phyloP scores from a whole-genome alignment of 1,284 basidiomycete species.

The Naganishia liquefaciens region DNA sequence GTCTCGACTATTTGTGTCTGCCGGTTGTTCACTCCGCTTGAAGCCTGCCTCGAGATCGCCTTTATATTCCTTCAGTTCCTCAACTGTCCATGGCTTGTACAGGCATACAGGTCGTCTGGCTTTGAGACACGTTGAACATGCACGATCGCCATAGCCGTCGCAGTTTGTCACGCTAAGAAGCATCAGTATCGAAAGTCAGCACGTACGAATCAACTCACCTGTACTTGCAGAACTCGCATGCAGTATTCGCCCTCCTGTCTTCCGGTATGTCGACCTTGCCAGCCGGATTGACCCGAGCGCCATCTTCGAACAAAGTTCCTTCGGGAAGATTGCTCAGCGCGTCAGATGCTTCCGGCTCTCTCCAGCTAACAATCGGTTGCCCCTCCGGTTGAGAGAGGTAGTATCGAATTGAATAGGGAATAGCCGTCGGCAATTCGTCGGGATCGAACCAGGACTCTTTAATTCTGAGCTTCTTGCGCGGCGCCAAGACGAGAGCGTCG shows the following conservation, averaged over 20 bases:
- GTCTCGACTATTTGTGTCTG: constrained; percentile 3
- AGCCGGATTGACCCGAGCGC: constrained; percentile 7
- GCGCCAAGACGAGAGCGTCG: background rate
- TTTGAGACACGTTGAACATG: constrained; percentile 10
- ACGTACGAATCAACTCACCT: background rate
- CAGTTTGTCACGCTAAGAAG: constrained; percentile 13
- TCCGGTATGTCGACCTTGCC: constrained; percentile 12
- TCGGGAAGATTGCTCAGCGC: constrained; percentile 5
- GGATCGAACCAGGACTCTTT: constrained; percentile 17
- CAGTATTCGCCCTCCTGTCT: constrained; percentile 25
- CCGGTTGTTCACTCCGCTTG: constrained; percentile 4
- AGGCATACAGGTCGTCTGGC: constrained; percentile 11
- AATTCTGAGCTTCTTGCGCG: constrained; percentile 17
- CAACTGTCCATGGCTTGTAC: constrained; percentile 23
- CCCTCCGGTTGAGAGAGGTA: constrained; percentile 7
- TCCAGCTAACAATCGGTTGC: constrained; percentile 26
- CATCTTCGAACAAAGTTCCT: constrained; percentile 17
- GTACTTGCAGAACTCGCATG: constrained; percentile 22
- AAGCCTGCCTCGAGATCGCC: constrained; percentile 16
- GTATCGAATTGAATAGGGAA: constrained; percentile 12
- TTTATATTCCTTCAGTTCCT: constrained; percentile 10
- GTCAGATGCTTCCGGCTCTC: constrained; percentile 6
- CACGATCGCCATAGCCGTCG: constrained; percentile 25
- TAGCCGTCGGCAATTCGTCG: constrained; percentile 10
- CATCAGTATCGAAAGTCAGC: background rate